Conservation (phyloP, 225 moss, liverwort and hornwort species). For the Sphagnum contortum region DNA sequence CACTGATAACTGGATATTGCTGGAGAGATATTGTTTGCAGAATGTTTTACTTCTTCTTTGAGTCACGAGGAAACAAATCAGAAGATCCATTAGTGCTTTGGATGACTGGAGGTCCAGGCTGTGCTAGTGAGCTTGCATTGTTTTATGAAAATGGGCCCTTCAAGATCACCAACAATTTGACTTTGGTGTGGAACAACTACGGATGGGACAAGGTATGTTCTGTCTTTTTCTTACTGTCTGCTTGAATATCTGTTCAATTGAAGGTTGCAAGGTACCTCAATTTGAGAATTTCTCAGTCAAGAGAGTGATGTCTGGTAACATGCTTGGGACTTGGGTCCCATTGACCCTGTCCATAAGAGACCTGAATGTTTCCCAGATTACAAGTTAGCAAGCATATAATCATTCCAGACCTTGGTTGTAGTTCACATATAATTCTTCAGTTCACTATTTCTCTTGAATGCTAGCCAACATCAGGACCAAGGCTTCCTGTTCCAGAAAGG, state of each 20-base stretch:
- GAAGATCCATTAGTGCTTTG: constrained; percentile 55
- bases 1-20: no score
- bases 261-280: not conserved
- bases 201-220: constrained; percentile 57
- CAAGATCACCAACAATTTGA: constrained; percentile 41
- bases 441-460: no score
- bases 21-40: constrained; percentile 10
- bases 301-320: no score
- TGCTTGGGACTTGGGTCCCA: no score
- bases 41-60: constrained; percentile 70
- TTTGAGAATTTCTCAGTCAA: not conserved
- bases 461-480: no score
- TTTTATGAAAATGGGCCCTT: constrained; percentile 67
- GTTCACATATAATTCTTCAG: no score
- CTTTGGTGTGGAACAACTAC: constrained; percentile 48
- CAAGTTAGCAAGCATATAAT: no score
- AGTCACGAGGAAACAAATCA: constrained; percentile 55
- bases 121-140: constrained; percentile 56
- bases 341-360: no score
- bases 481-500: no score
- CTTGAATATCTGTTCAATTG: not conserved
- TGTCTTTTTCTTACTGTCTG: not conserved
- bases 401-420: no score
- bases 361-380: no score
- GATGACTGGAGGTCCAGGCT: constrained; percentile 69